Percentiles rank a stretch among this genome's conserved stretches.
phyloP scores from a whole-genome alignment of 805 yeast genomes.

The Osmozyma mogii region DNA sequence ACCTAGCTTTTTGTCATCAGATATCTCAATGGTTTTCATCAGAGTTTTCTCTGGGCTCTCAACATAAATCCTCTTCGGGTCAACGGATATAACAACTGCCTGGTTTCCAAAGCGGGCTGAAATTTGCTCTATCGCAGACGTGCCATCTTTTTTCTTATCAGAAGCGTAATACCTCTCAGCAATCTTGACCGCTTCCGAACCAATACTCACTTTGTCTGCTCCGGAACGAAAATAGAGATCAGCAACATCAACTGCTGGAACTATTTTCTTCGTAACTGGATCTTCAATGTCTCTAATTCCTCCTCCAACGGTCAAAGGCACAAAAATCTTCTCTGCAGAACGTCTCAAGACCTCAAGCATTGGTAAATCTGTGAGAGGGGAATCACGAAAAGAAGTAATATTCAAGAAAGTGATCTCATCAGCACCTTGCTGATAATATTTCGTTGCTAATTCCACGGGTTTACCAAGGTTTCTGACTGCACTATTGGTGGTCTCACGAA shows the following conservation, averaged over 20 bases:
- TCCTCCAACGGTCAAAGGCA: constrained; percentile 97
- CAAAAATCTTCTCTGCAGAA: constrained; percentile 88
- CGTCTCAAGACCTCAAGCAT: constrained; percentile 82
- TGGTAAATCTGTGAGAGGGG: constrained; percentile 89
- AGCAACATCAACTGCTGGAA: constrained; percentile 88
- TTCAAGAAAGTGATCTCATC: constrained; percentile 94
- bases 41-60: constrained; percentile 48
- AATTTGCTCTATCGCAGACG: constrained; percentile 86
- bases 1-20: constrained; percentile 44
- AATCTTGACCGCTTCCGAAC: constrained; percentile 92
- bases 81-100: constrained; percentile 98
- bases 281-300: constrained; percentile 90
- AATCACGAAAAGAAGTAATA: constrained; percentile 91
- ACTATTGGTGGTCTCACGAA: constrained; percentile 51
- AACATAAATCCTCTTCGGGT: constrained; percentile 84
- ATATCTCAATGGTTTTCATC: constrained; percentile 59
- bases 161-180: constrained; percentile 72
- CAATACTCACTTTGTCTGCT: constrained; percentile 96
- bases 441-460: constrained; percentile 90
- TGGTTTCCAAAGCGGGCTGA: constrained; percentile 90
- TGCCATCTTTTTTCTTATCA: constrained; percentile 56
- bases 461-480: constrained; percentile 87
- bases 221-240: constrained; percentile 89
- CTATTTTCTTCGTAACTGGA: constrained; percentile 62
- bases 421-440: constrained; percentile 89